A percentile compares a stretch with the other conserved stretches of the same genome.
phyloP scores from a whole-genome alignment of 495 filamentous ascomycete species.

The Halenospora varia region DNA sequence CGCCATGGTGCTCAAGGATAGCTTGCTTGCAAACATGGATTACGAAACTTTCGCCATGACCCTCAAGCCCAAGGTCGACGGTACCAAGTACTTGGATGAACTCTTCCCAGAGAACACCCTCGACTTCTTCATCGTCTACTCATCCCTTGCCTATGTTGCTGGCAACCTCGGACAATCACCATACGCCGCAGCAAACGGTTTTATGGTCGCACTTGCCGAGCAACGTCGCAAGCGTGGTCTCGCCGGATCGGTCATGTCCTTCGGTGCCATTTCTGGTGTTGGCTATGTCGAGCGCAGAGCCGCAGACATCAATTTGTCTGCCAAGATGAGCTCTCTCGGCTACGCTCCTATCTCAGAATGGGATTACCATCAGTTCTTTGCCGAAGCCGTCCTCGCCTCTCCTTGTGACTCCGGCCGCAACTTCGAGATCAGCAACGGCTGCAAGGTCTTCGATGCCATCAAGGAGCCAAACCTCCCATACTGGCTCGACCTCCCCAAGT shows the following conservation, averaged over 20 bases:
- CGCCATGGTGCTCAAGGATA: constrained; percentile 44
- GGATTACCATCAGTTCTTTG: constrained; percentile 57
- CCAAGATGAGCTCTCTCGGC: background rate
- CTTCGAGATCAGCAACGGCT: background rate
- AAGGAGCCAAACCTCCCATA: constrained; percentile 1
- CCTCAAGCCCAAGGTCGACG: constrained; percentile 37
- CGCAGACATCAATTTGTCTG: background rate
- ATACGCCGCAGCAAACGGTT: constrained; percentile 50
- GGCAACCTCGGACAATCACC: constrained; percentile 45
- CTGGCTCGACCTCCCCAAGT: constrained; percentile 17
- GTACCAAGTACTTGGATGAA: constrained; percentile 32
- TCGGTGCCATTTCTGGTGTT: constrained; percentile 51
- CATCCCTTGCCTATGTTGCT: constrained; percentile 40
- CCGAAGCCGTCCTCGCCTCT: constrained; percentile 49
- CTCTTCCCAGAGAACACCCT: constrained; percentile 36
- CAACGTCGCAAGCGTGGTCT: constrained; percentile 25
- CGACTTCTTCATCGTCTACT: constrained; percentile 56
- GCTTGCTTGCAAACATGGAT: constrained; percentile 33
- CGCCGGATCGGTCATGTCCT: constrained; percentile 44
- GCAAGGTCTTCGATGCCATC: background rate
- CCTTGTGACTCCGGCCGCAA: constrained; percentile 14
- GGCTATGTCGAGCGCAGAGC: constrained; percentile 39
- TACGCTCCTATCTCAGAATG: constrained; percentile 49
- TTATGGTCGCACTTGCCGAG: constrained; percentile 31
- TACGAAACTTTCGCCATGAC: constrained; percentile 27